These are phyloP conservation scores for Calonectria pseudoreteaudii DNA, from an alignment of 2,329 filamentous ascomycete species.

Conservation along the genomic window DNA sequence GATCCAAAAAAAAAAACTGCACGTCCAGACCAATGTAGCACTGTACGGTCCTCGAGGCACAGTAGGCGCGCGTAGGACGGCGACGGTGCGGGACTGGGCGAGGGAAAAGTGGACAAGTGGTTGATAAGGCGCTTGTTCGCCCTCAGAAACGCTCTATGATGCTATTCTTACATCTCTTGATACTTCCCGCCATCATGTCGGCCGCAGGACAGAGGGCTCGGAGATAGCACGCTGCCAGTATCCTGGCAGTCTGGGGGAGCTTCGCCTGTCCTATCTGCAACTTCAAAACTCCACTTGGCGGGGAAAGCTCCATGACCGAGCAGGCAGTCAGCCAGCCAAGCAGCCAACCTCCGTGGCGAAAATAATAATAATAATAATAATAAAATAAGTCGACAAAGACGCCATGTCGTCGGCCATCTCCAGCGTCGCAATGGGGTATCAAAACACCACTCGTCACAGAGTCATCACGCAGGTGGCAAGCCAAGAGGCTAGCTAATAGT, in stretches of 20 bases:
- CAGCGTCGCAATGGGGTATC: conserved; percentile 10
- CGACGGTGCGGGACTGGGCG: conserved; percentile 14
- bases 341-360: conserved; percentile 1
- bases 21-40: conserved; percentile 6
- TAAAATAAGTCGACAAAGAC: neutral
- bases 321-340: neutral
- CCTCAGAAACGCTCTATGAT: conserved; percentile 14
- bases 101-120: conserved; percentile 8
- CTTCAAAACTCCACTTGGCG: conserved; percentile 12
- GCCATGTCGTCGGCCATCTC: conserved; percentile 3
- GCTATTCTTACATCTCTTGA: conserved; percentile 14
- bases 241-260: neutral
- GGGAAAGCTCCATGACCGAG: neutral
- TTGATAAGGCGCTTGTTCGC: conserved; percentile 28
- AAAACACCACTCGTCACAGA: neutral
- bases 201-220: conserved; percentile 11
- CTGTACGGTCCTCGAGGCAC: neutral
- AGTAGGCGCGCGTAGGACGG: conserved; percentile 14
- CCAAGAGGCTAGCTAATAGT: neutral
- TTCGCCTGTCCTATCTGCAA: neutral
- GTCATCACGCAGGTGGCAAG: neutral
- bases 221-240: conserved; percentile 9
- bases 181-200: conserved; percentile 8
- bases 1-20: neutral
- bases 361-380: no score